Evolutionary conservation across 192 early-diverging fungal species (phyloP), one percentile per base, ranked within the genome.

Genomic region (Podila epigama): DNA sequence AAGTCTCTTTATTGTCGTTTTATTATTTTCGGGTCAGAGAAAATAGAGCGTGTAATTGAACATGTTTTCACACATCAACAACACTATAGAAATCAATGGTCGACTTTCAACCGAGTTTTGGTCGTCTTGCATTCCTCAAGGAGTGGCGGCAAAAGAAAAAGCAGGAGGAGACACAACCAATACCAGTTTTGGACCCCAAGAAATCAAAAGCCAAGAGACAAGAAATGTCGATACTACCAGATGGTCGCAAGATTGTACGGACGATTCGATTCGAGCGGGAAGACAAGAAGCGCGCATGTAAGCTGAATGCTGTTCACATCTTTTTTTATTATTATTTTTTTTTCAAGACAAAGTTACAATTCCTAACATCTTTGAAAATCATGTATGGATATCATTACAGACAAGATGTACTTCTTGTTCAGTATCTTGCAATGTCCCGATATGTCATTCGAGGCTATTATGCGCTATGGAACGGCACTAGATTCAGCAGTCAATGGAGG

Each of bases 31-130:
- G 8, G 44, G 6, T 10, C 5, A 22, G 3, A 22, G 25, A 6
- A 22, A 48, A 7, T 48, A 22, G 3, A 25, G 5, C n/a, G n/a
- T 48, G 1, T 48, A 48, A 50, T 29, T 15, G 10, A 18, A 12
- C n/a, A 0, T 15, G 51, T 27, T 40, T 12, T 42, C 22, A 15
- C 33, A 20, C 54, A 63, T 48, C n/a, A n/a, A n/a, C n/a, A n/a
- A n/a, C n/a, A n/a, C n/a, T n/a, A n/a, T 68, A 81, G 42, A 83
- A 86, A 70, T 73, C 82, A 34, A 28, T 55, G 12, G 81, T 83
- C 55, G 82, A 82, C 37, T 92, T 92, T 48, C 86, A 91, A 70
- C 91, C 85, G 18, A 90, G 87, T 71, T 92, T 92, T 80, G 86
- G 78, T 39, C 87, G 88, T 28, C 83, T 92, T 10, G 84, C 90